Conservation (phyloP, 2,329 filamentous ascomycete species). For the Davidsoniella eucalypti region DNA sequence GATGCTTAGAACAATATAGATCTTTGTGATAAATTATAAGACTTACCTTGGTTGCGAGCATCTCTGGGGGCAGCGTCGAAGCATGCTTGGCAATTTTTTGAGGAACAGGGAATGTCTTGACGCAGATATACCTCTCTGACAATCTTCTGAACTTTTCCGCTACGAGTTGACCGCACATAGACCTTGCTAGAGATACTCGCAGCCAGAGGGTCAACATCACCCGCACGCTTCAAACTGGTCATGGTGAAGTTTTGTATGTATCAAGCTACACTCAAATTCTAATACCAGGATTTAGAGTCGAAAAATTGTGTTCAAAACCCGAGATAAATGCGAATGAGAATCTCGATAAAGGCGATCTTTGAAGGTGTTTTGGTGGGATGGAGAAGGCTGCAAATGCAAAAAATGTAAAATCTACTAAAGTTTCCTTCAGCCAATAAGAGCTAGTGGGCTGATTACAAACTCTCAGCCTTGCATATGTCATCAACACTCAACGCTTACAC, state of each 20-base stretch:
- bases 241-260: constrained; percentile 23
- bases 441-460: too few relatives aligned
- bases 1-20: background rate
- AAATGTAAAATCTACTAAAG: constrained; percentile 4
- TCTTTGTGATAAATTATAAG: background rate
- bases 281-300: too few relatives aligned
- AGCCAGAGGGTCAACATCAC: constrained; percentile 35
- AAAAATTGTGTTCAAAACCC: background rate
- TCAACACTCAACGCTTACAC: too few relatives aligned
- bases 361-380: background rate
- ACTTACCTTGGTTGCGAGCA: constrained; percentile 58
- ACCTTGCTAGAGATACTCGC: constrained; percentile 86
- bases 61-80: constrained; percentile 58
- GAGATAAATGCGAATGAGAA: background rate
- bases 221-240: constrained; percentile 48
- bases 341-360: background rate
- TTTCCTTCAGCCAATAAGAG: too few relatives aligned
- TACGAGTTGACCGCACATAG: constrained; percentile 86
- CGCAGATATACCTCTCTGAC: constrained; percentile 91
- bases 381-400: constrained; percentile 1
- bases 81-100: constrained; percentile 67
- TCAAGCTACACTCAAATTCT: too few relatives aligned
- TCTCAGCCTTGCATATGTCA: too few relatives aligned
- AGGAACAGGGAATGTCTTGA: constrained; percentile 95
- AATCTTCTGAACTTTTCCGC: constrained; percentile 96